Evolutionary conservation across 768 basidiomycete genomes (phyloP).

Genomic region (Rubroboletus pulcherrimus): DNA sequence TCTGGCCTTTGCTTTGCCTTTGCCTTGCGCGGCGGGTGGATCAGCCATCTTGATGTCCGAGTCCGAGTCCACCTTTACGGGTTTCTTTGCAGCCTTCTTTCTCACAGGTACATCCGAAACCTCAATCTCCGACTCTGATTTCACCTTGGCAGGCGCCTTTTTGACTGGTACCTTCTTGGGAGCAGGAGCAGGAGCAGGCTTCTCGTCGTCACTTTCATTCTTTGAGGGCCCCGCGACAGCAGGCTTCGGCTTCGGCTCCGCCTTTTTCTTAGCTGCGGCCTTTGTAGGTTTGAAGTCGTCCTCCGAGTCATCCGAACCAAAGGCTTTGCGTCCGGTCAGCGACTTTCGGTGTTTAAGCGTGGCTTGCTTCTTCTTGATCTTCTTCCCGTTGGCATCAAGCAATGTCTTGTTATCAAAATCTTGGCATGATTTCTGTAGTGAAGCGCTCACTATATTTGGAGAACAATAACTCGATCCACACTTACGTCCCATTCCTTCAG

Average conservation of each 20-base stretch:
- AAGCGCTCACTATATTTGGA: constrained; percentile 1
- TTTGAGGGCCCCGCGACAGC: constrained; percentile 40
- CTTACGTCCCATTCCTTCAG: constrained; percentile 80
- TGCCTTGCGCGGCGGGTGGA: constrained; percentile 25
- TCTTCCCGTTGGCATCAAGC: constrained; percentile 48
- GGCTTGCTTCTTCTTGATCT: constrained; percentile 54
- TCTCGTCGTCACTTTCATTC: constrained; percentile 42
- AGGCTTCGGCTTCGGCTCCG: constrained; percentile 27
- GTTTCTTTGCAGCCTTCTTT: constrained; percentile 23
- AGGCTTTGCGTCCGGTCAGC: constrained; percentile 38
- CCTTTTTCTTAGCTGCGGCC: constrained; percentile 39
- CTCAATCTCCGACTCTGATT: constrained; percentile 40
- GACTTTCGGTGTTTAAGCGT: constrained; percentile 54
- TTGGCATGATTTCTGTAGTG: constrained; percentile 36
- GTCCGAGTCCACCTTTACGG: constrained; percentile 34
- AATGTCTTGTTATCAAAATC: constrained; percentile 43
- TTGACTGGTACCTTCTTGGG: constrained; percentile 32
- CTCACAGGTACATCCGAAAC: constrained; percentile 25
- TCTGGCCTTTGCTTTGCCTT: constrained; percentile 46
- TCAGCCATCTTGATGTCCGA: constrained; percentile 34
- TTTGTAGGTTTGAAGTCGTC: constrained; percentile 57
- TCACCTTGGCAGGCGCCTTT: constrained; percentile 31
- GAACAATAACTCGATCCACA: constrained; percentile 7
- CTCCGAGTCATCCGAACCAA: constrained; percentile 40
- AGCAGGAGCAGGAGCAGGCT: constrained; percentile 20